Base-by-base conservation (phyloP, 768 basidiomycete species). In the Termitomyces bulborhizus region DNA sequence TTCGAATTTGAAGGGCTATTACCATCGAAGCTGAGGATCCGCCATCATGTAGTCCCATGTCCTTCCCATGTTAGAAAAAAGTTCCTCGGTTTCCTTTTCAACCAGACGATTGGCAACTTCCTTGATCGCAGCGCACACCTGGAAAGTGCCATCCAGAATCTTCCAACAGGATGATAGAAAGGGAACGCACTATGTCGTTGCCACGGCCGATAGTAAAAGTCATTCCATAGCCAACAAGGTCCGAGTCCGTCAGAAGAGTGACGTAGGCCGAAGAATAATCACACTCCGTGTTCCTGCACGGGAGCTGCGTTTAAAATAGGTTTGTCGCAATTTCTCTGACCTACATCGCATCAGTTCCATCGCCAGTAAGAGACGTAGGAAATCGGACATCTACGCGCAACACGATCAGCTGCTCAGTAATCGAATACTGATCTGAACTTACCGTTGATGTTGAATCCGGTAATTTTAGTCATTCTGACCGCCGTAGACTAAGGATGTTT, bases 181-280 rank as follows among this genome's bases (percentile, higher is more conserved):
- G 4, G 3, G 40, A n/a, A 65, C 72, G 53, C 61, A 89, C 95
- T 59, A 97, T 93, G 57, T 98, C 95, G 65, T 94, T 98, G 29
- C 95, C 95, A 41, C 95, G 85, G 0, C 93, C 93, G 61, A 93
- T 94, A 11, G 93, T 94, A 68, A 95, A 95, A 3, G 93, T 93
- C 91, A 93, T 91, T 53, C 92, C 93, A 62, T 93, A 84, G n/a
- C 94, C 92, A 46, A 85, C 78, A 43, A 95, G 83, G 50, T 83
- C 78, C 24, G 83, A 77, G n/a, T 86, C 76, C 3, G 90, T 95
- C 58, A 80, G 72, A 54, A 98, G 76, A 24, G 84, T 80, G 44
- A 97, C 77, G 68, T 97, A 97, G 5, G 95, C 95, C 1, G 93
- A 90, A 2, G 92, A 94, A 71, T 97, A 97, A 72, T 97, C 95